These are phyloP conservation scores for Volutella citrinella DNA, from an alignment of 2,329 filamentous ascomycete species.

Conservation along the genomic window DNA sequence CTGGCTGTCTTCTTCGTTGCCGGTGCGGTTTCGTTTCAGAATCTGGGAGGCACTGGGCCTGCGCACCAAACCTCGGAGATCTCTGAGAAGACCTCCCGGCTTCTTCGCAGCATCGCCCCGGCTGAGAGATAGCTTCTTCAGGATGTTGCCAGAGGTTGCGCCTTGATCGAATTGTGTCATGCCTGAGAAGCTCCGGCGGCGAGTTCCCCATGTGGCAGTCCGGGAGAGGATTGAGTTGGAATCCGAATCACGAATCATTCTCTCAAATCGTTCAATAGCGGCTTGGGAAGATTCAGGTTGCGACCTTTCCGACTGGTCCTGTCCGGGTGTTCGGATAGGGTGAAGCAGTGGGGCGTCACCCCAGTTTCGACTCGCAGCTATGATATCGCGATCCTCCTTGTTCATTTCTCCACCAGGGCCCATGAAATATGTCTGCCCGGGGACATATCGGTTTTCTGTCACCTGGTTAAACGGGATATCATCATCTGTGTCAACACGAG, in stretches of 20 bases:
- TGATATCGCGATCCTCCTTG: constrained; percentile 46
- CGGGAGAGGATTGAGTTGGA: constrained; percentile 60
- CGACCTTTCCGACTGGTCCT: constrained; percentile 25
- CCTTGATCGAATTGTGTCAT: constrained; percentile 55
- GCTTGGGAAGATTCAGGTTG: constrained; percentile 52
- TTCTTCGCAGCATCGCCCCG: constrained; percentile 44
- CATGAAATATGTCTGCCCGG: constrained; percentile 50
- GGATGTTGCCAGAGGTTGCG: constrained; percentile 56
- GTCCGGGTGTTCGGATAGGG: constrained; percentile 42
- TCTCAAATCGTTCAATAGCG: constrained; percentile 52
- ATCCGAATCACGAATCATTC: constrained; percentile 51
- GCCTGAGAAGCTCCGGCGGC: constrained; percentile 62
- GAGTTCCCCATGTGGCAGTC: constrained; percentile 69
- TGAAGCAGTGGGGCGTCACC: constrained; percentile 46
- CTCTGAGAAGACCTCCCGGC: constrained; percentile 46
- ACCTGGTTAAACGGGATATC: constrained; percentile 43
- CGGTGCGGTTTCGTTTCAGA: constrained; percentile 47
- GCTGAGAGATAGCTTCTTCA: constrained; percentile 60
- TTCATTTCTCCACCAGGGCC: constrained; percentile 41
- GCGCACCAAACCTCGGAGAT: constrained; percentile 48
- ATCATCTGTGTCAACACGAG: constrained; percentile 29
- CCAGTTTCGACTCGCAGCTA: constrained; percentile 48
- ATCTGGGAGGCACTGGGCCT: constrained; percentile 43
- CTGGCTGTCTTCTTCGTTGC: constrained; percentile 28
- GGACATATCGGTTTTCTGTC: constrained; percentile 49